Evolutionary conservation across 345 rosid genomes (phyloP), one percentile per base, ranked within the genome.

Genomic region (Capsella bursapastoris): DNA sequence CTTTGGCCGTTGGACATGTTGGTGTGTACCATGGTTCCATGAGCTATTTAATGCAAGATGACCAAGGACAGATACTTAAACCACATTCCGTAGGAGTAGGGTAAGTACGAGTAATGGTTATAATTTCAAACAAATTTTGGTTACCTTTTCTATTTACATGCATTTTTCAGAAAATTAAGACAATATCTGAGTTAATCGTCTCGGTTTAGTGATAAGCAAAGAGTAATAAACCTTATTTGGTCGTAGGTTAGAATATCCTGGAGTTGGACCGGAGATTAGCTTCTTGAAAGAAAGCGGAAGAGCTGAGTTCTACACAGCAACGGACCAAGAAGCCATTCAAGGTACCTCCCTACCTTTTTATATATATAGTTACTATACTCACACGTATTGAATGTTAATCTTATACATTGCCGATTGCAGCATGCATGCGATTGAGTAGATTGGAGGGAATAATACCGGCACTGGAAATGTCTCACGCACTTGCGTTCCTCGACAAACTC

Each of bases 21-120:
- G 98, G 97, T 15, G 92, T 89, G 1, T 89, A 84, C 68, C 98
- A 93, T 82, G 96, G 98, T 71, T 71, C 97, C 28, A 86, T 89
- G 90, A 88, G 85, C 70, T 91, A 91, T 64, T 68, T 89, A 71
- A 64, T 93, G 78, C 97, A 91, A 72, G 94, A 93, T 55, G 83
- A 78, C 3, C 85, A 93, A 60, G 97, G 98, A 32, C 94, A 93
- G 18, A 85, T 91, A 14, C 12, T 87, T 10, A 68, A 2, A 3
- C 86, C 94, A 1, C 87, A 91, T 48, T 89, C 96, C 2, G 31
- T 93, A 29, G 90, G 90, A 1, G 82, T 83, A 0, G 97, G 96
- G 96, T 90, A 67, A 77, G 84, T 78, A 1, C 3, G 4, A 10
- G 14, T 50, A 0, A 1, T 1, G 2, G 25, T 49, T 48, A 64